Base-by-base conservation (phyloP, 305 asterid genomes). In the Fraxinus angustifolia region DNA sequence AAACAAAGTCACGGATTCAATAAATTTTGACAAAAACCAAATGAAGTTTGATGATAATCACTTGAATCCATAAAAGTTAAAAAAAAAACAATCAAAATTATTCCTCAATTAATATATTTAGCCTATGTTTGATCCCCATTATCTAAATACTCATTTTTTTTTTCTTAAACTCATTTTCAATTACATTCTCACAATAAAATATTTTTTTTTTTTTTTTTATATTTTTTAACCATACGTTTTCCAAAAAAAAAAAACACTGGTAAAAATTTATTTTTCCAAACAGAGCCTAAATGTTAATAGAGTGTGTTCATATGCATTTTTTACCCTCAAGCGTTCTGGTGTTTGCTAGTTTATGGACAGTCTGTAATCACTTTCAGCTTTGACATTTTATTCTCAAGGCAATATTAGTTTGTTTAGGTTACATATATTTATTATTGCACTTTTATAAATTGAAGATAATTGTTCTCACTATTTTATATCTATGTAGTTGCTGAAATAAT, bases 401-500 rank as follows among this genome's bases (percentile, higher is more conserved):
- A 71, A 42, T 78, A 68, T 17, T 71, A 65, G 77, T 72, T 65
- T 68, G 31, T 80, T 56, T 45, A 31, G 16, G n/a, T 81, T 73
- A 67, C 65, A 53, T 36, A 30, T 45, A 35, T 56, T 23, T 77
- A 33, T 78, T 53, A 31, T 35, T 28, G 17, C 10, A 35, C 42
- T 71, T 81, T 84, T 35, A 58, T 77, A 72, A 26, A 40, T 48
- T 58, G 60, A 78, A 48, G 36, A 82, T 35, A 26, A 65, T 73
- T 76, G 33, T 78, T 8, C 56, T 8, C 60, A 35, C 72, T 78
- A 48, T 81, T 67, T 6, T 40, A 31, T 60, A 6, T 35, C 53
- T 56, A 72, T 74, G 72, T 26, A 71, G 79, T 77, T 83, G 76
- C 21, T 76, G 48, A 6, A n/a, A 30, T 34, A 67, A 23, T 45